Conservation (phyloP, 1,284 basidiomycete species). For the Cutaneotrichosporon cutaneum region DNA sequence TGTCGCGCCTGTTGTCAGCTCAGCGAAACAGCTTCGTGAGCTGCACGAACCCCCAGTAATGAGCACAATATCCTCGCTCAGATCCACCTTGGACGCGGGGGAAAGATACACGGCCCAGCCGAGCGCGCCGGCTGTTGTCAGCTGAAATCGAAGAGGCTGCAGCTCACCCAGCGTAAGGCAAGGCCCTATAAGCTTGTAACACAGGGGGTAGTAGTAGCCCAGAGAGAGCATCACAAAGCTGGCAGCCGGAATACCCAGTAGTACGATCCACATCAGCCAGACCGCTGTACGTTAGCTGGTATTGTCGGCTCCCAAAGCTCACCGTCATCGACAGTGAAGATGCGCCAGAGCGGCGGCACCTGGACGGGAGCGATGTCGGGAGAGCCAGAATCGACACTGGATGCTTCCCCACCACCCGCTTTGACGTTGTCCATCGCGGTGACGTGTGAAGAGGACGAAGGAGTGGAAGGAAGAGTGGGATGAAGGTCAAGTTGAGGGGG, state of each 20-base stretch:
- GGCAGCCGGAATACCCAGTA: not conserved
- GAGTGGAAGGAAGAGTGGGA: not conserved
- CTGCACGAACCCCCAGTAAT: constrained; percentile 74
- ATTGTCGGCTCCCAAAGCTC: not conserved
- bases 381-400: not conserved
- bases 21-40: too few relatives aligned
- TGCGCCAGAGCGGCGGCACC: constrained; percentile 2
- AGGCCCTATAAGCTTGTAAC: not conserved
- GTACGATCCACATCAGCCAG: constrained; percentile 7
- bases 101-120: not conserved
- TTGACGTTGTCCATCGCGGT: not conserved
- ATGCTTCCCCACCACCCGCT: not conserved
- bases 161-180: constrained; percentile 7
- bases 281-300: constrained; percentile 1
- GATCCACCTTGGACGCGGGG: not conserved
- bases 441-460: not conserved
- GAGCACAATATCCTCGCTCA: constrained; percentile 81
- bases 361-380: not conserved
- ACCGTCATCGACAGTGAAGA: constrained; percentile 7
- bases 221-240: not conserved
- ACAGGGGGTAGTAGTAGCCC: not conserved
- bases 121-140: constrained; percentile 3
- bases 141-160: not conserved
- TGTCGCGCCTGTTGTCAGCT: constrained; percentile 64
- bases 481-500: not conserved